These are phyloP conservation scores for Sphaerulina populicola DNA, from an alignment of 2,329 filamentous ascomycete genomes.

Conservation along the genomic window DNA sequence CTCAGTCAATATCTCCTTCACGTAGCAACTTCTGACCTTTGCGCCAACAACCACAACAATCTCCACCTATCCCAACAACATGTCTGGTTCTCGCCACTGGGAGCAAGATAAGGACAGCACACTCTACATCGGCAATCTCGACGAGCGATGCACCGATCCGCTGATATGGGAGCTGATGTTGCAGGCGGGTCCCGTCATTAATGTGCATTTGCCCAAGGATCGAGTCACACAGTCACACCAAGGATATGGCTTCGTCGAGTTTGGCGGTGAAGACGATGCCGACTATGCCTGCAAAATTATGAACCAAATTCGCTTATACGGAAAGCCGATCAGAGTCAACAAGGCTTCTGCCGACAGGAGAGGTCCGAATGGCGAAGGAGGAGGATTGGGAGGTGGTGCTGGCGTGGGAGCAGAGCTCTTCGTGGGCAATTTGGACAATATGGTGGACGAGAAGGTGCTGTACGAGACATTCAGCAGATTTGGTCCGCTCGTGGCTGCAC, in stretches of 20 bases:
- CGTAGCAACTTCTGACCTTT: not conserved
- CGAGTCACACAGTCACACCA: constrained; percentile 94
- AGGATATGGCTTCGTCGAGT: constrained; percentile 98
- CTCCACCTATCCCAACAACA: not conserved
- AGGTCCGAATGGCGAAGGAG: constrained; percentile 64
- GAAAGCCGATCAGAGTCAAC: constrained; percentile 93
- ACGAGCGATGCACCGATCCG: constrained; percentile 85
- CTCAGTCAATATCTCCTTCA: not conserved
- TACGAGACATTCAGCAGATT: constrained; percentile 95
- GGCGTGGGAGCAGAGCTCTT: constrained; percentile 89
- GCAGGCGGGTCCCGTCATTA: constrained; percentile 92
- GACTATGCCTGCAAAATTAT: constrained; percentile 95
- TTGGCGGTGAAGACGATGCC: constrained; percentile 87
- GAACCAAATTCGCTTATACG: constrained; percentile 88
- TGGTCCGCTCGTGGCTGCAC: constrained; percentile 71
- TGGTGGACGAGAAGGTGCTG: constrained; percentile 91
- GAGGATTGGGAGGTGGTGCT: constrained; percentile 88
- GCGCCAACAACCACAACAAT: constrained; percentile 4
- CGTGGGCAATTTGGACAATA: constrained; percentile 85
- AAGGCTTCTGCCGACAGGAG: constrained; percentile 92
- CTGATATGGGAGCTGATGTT: constrained; percentile 97
- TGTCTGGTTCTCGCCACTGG: constrained; percentile 65
- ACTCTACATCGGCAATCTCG: constrained; percentile 95
- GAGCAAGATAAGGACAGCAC: constrained; percentile 98
- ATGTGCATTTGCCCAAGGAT: constrained; percentile 96